Evolutionary conservation across 2,329 filamentous ascomycete species (phyloP), one percentile per base, ranked within the genome.

Genomic region (Colletotrichum karsti): DNA sequence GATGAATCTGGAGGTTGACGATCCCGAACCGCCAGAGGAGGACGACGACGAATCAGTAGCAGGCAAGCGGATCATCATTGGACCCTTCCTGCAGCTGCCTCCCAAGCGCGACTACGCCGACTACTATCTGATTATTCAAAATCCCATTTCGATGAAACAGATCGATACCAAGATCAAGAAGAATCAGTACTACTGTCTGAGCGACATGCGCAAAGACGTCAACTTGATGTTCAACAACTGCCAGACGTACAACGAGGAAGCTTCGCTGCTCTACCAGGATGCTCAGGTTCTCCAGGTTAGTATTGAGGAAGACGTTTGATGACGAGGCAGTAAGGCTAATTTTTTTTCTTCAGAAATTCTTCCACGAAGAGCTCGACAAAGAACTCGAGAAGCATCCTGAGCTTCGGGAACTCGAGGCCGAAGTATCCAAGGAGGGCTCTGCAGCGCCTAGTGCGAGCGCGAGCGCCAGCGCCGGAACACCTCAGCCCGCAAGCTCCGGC

Each of bases 121-220:
- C 77, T 99, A 99, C 83, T 99, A 98, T 78, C 83, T 95, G 77
- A 90, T 98, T 79, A 99, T 99, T 78, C 89, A 92, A 76, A 92
- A 91, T 61, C 96, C 96, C 0, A 98, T 99, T 76, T 95, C 93
- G 76, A 97, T 98, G 92, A 96, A 97, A 73, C 91, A 94, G 78
- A 97, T 99, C 76, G 90, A 93, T 77, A 93, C 92, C 77, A 95
- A 94, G 85, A 97, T 99, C 83, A 98, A 97, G 84, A 95, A 93
- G 80, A 93, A 97, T 76, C 93, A 98, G 77, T 99, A 99, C 80
- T 90, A 89, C 73, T 92, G 88, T 75, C 81, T 98, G 69, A 90
- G 88, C 76, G 93, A 95, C 73, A 90, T 99, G 86, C 88, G 90
- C 62, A 90, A 88, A 72, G 97, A 99, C 76, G 91, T 99, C 70